Percentiles rank a stretch among this genome's conserved stretches.
phyloP scores from a whole-genome alignment of 495 filamentous ascomycete genomes.

The Penicillium odoratum region DNA sequence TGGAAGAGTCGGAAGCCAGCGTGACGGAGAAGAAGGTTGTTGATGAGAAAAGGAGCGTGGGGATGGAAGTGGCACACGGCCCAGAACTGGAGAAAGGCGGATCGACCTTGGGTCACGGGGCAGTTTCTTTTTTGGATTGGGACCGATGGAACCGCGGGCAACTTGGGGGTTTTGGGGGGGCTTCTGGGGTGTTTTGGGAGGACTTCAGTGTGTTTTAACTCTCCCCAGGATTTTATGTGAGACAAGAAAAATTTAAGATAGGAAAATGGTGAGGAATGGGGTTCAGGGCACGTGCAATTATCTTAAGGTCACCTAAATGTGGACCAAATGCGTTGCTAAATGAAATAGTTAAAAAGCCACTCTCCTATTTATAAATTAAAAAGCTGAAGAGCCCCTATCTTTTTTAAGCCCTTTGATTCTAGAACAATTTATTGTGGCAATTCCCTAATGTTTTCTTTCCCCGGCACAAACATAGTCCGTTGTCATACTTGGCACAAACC shows the following conservation, averaged over 20 bases:
- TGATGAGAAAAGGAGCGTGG: conserved; percentile 28
- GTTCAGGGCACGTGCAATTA: background rate
- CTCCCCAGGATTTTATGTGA: background rate
- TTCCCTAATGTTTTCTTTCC: background rate
- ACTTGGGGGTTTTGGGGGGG: background rate
- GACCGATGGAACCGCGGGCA: background rate
- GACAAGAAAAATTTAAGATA: background rate
- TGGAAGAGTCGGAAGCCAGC: conserved; percentile 60
- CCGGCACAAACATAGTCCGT: background rate
- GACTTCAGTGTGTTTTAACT: background rate
- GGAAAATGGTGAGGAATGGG: background rate
- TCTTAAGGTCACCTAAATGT: background rate
- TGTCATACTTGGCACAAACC: too few species aligned
- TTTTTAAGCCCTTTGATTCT: background rate
- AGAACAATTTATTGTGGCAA: background rate
- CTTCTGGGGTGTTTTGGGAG: background rate
- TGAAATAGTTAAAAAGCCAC: background rate
- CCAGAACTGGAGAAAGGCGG: conserved; percentile 31
- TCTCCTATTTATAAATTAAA: background rate
- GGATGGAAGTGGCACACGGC: conserved; percentile 34
- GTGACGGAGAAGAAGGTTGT: conserved; percentile 19
- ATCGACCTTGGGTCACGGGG: conserved; percentile 33
- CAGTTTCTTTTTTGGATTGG: conserved; percentile 4
- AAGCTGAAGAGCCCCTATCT: background rate
- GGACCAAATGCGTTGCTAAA: background rate